Percentiles rank a stretch among this genome's conserved stretches.
Conservation (phyloP, 1,284 basidiomycete species). For the Ustilago bromivora region DNA sequence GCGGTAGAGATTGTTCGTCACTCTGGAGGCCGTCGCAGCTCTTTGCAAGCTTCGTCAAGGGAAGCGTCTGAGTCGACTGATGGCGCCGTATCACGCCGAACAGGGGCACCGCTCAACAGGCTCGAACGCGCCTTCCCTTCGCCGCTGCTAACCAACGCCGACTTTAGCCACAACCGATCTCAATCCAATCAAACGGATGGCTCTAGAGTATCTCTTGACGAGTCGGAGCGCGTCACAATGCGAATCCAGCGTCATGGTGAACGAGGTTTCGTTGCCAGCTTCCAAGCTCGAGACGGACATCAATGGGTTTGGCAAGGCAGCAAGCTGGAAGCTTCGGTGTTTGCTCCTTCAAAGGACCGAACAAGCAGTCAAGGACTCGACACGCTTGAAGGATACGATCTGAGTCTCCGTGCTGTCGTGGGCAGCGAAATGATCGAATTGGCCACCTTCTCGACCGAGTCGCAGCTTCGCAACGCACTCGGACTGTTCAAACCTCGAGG, state of each 20-base stretch:
- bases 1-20: conserved; percentile 31
- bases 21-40: conserved; percentile 1
- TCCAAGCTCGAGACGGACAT: conserved; percentile 26
- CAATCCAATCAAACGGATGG: conserved; percentile 16
- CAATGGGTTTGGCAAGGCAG: conserved; percentile 35
- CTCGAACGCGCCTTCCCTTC: conserved; percentile 44
- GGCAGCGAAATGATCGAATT: conserved; percentile 29
- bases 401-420: conserved; percentile 11
- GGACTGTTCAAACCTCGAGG: conserved; percentile 37
- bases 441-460: conserved; percentile 42
- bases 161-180: conserved; percentile 15
- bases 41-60: conserved; percentile 10
- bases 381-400: conserved; percentile 27
- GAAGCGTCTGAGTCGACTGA: conserved; percentile 1
- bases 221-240: conserved; percentile 20
- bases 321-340: conserved; percentile 34
- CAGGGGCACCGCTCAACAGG: conserved; percentile 14
- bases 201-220: conserved; percentile 18
- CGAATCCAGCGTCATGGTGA: conserved; percentile 26
- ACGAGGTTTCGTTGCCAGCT: conserved; percentile 25
- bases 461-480: conserved; percentile 43
- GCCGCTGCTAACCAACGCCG: conserved; percentile 22
- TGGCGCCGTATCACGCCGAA: background rate
- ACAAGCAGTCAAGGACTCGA: background rate
- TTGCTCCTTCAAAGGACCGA: conserved; percentile 6